Conservation (phyloP, 768 basidiomycete genomes). For the Russula sp. region DNA sequence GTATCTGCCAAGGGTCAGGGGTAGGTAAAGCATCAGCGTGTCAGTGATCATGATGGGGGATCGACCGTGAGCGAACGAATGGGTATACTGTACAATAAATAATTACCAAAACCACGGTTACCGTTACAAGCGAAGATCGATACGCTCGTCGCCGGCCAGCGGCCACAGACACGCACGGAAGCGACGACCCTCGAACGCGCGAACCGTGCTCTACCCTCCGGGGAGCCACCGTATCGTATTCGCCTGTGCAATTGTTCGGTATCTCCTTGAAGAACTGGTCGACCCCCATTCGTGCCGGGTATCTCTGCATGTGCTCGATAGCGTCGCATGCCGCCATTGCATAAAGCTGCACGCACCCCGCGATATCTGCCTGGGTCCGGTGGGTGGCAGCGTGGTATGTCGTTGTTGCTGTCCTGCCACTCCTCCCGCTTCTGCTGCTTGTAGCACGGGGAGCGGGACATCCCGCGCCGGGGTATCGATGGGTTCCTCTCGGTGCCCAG, state of each 20-base stretch:
- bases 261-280: constrained; percentile 37
- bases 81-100: no score
- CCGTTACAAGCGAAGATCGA: constrained; percentile 34
- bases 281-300: constrained; percentile 30
- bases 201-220: constrained; percentile 43
- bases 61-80: neutral
- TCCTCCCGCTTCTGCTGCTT: neutral
- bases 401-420: neutral
- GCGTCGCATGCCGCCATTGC: constrained; percentile 27
- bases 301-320: constrained; percentile 28
- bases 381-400: constrained; percentile 36
- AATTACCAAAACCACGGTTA: constrained; percentile 29
- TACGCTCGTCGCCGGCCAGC: constrained; percentile 39
- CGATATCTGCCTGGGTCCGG: constrained; percentile 42
- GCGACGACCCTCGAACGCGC: constrained; percentile 33
- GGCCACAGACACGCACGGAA: constrained; percentile 33
- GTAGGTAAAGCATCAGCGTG: neutral
- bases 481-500: constrained; percentile 34
- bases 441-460: constrained; percentile 14
- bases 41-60: neutral
- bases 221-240: constrained; percentile 41
- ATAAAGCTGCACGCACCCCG: constrained; percentile 43
- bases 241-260: constrained; percentile 38
- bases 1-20: constrained; percentile 27
- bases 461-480: constrained; percentile 26